Percentiles rank a stretch among this genome's conserved stretches.
Evolutionary conservation across 768 basidiomycete genomes (phyloP).

Genomic region (Ramaria sp.): DNA sequence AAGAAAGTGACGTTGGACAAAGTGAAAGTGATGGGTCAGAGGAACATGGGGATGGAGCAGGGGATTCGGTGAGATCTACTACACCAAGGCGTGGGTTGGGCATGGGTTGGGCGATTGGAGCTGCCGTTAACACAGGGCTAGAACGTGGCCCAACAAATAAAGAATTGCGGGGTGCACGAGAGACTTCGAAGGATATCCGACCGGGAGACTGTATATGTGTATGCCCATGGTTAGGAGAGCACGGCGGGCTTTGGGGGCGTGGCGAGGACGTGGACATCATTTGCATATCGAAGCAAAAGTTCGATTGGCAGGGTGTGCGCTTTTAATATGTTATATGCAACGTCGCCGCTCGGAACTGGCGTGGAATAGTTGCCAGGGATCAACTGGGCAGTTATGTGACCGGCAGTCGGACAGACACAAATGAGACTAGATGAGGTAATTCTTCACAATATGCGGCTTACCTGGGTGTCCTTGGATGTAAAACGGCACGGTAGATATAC

Average conservation of each 20-base stretch:
- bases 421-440: too few species aligned
- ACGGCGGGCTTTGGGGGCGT: neutral
- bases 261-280: neutral
- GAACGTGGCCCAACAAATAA: neutral
- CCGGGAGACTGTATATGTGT: neutral
- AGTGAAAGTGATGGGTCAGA: neutral
- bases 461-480: too few species aligned
- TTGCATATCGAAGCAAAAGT: neutral
- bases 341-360: neutral
- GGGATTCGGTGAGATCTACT: constrained; percentile 1
- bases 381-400: neutral
- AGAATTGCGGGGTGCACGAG: neutral
- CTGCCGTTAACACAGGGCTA: neutral
- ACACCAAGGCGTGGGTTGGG: neutral
- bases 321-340: neutral
- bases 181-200: neutral
- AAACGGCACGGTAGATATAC: neutral
- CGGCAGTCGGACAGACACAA: too few species aligned
- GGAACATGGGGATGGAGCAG: neutral
- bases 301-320: neutral
- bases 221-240: neutral
- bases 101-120: neutral
- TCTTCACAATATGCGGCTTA: too few species aligned
- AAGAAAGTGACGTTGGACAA: neutral
- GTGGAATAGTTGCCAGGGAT: neutral